Percentiles rank a stretch among this genome's conserved stretches.
These are phyloP conservation scores for Neurospora cerealis DNA, from an alignment of 495 filamentous ascomycete species.

Conservation along the genomic window DNA sequence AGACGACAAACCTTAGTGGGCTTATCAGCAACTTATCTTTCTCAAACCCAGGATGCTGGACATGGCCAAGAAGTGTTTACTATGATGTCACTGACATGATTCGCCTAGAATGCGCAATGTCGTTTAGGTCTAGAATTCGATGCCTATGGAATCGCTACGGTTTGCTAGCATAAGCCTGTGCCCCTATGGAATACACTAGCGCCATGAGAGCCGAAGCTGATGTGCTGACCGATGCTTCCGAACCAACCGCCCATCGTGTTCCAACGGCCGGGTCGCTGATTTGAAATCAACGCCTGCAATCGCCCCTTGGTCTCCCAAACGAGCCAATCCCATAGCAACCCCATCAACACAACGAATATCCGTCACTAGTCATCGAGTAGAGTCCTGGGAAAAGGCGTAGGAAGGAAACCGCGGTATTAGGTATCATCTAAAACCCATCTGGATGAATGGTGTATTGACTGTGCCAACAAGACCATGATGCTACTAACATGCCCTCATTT, in stretches of 20 bases:
- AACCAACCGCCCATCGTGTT: neutral
- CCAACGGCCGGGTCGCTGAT: neutral
- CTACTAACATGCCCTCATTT: conserved; percentile 23
- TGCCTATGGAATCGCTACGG: neutral
- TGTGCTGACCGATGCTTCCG: neutral
- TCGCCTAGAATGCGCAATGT: neutral
- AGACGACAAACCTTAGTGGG: neutral
- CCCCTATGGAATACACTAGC: neutral
- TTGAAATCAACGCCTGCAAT: neutral
- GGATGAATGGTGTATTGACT: conserved; percentile 25
- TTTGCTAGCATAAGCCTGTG: neutral
- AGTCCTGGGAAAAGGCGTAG: neutral
- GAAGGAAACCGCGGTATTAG: neutral
- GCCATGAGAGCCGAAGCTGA: neutral
- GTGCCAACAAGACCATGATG: conserved; percentile 17
- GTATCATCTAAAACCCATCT: conserved; percentile 5
- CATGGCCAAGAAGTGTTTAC: neutral
- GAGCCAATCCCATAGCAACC: neutral
- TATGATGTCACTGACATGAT: neutral
- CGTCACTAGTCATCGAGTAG: neutral
- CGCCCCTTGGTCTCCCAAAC: neutral
- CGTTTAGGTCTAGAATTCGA: neutral
- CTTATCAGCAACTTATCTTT: neutral
- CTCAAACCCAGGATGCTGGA: neutral
- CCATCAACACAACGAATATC: neutral